Conservation (phyloP, 768 basidiomycete species). For the Agrocybe praecox region DNA sequence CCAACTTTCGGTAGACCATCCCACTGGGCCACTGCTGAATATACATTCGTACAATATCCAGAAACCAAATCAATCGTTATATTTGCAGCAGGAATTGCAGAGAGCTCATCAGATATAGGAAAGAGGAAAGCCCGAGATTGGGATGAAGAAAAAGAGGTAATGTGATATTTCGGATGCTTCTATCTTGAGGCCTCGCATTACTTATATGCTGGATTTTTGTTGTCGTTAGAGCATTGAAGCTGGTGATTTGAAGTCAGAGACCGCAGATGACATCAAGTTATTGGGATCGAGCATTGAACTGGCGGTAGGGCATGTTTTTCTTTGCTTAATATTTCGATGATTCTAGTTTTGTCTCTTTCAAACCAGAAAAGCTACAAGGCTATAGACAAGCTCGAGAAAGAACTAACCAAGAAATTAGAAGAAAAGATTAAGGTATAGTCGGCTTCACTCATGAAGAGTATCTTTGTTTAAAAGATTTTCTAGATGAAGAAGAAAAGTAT, state of each 20-base stretch:
- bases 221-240: background rate
- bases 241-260: background rate
- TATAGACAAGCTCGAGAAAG: background rate
- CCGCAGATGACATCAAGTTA: background rate
- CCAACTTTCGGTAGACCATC: too few relatives aligned
- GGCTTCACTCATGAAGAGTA: too few relatives aligned
- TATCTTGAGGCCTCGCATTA: background rate
- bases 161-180: background rate
- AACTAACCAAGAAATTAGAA: background rate
- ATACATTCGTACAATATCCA: background rate
- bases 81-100: background rate
- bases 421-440: slow-evolving; percentile 10
- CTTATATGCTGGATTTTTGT: background rate
- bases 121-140: background rate
- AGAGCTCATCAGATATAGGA: background rate
- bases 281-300: background rate
- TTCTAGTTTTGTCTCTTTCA: background rate
- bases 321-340: background rate
- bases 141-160: background rate
- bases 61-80: background rate
- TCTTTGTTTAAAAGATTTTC: too few relatives aligned
- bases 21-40: too few relatives aligned
- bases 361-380: background rate
- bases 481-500: slow-evolving; percentile 4
- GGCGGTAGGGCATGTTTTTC: background rate